Evolutionary conservation across 352 stramenopile genomes (phyloP), one percentile per base, ranked within the genome.

Genomic region (Hyphochytrium catenoides): DNA sequence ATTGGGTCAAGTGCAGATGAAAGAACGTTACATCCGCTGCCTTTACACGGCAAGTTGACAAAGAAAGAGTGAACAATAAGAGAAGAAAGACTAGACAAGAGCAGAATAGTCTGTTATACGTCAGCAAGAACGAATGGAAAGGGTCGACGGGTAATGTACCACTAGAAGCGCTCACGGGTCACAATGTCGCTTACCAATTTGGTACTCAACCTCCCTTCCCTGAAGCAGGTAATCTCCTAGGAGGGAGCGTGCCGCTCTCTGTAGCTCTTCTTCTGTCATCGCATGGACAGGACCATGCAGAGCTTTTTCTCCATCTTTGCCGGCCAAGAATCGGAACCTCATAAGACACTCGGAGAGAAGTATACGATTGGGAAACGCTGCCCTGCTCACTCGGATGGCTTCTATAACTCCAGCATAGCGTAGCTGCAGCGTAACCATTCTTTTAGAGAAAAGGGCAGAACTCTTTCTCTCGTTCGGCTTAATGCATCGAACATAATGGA

Each of bases 401-500:
- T 98, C 91, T 27, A 99, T 77, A 6, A 99, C 86, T 58, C 92
- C 92, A 37, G 84, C 84, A 43, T 95, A 98, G 43, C 74, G 65
- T 8, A 96, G 51, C 66, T 99, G 90, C 52, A 97, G 79, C 4
- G 86, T 89, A 7, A 95, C 68, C 35, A 83, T 60, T 27, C 76
- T 54, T 41, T 92, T 69, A 46, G 81, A 82, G 47, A 96, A 82
- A 9, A 72, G 36, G 9, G 50, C 20, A 28, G 67, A 38, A 38
- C 89, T 91, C 50, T 96, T 91, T 26, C 86, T 68, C 48, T 89
- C 73, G 52, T 98, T 97, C 0, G 91, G 88, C 57, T 98, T 98
- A 46, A 98, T 87, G 55, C 91, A 98, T 22, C 90, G 71, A 45
- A 98, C 90, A 59, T 97, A 98, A 51, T 98, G 89, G 17, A 93